A percentile compares a stretch with the other conserved stretches of the same genome.
These are phyloP conservation scores for Triticum turgidum DNA, from an alignment of 176 grass and related monocot genomes.

Conservation along the genomic window DNA sequence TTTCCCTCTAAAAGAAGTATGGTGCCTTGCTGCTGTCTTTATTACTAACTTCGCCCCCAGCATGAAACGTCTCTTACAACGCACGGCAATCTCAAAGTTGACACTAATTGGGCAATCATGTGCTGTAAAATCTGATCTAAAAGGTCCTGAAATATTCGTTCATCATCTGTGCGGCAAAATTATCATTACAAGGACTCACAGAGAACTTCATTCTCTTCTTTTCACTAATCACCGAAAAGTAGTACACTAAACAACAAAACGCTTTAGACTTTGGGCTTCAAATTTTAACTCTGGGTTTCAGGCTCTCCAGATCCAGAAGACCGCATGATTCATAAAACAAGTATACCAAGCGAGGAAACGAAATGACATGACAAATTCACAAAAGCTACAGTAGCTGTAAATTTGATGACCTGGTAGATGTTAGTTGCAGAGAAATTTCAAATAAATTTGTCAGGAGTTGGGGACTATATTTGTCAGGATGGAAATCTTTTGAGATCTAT, in stretches of 20 bases:
- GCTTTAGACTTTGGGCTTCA: background rate
- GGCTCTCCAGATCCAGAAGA: background rate
- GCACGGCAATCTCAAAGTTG: background rate
- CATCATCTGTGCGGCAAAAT: background rate
- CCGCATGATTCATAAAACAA: background rate
- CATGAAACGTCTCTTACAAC: conserved; percentile 14
- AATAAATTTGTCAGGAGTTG: background rate
- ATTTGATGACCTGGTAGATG: background rate
- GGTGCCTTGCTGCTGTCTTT: background rate
- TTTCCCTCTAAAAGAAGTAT: background rate
- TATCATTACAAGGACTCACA: background rate
- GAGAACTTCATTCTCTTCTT: background rate
- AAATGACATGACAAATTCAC: background rate
- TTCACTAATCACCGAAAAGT: background rate
- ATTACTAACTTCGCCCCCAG: background rate
- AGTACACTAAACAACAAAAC: background rate
- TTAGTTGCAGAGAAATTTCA: background rate
- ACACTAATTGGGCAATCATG: background rate
- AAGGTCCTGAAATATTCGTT: background rate
- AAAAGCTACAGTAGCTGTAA: background rate
- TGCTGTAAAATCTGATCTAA: background rate
- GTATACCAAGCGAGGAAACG: background rate
- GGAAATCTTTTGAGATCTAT: background rate
- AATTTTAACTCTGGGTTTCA: background rate
- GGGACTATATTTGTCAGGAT: background rate